Evolutionary conservation across 2,329 filamentous ascomycete genomes (phyloP).

Genomic region (Sclerotinia nivalis): DNA sequence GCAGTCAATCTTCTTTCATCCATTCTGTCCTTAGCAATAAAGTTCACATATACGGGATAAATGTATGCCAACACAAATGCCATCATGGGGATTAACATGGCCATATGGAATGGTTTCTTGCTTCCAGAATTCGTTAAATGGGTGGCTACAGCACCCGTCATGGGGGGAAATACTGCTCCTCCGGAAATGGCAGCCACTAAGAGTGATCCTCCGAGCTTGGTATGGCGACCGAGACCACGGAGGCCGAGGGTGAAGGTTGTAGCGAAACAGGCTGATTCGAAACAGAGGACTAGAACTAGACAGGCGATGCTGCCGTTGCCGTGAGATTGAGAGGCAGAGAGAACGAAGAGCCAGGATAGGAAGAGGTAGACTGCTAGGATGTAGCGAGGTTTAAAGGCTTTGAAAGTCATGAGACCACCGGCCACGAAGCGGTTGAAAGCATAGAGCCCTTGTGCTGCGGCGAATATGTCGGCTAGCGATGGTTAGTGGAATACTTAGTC

Average conservation of each 20-base stretch:
- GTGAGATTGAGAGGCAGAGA: conserved; percentile 11
- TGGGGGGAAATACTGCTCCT: conserved; percentile 71
- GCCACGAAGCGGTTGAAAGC: conserved; percentile 72
- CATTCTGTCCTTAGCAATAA: conserved; percentile 39
- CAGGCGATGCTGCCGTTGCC: conserved; percentile 48
- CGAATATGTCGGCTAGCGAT: conserved; percentile 55
- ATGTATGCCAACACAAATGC: conserved; percentile 42
- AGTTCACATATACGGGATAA: conserved; percentile 43
- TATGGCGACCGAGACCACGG: conserved; percentile 72
- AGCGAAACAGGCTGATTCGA: conserved; percentile 77
- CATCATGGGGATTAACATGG: conserved; percentile 42
- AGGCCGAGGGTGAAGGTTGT: conserved; percentile 78
- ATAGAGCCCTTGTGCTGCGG: conserved; percentile 71
- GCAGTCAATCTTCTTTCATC: conserved; percentile 33
- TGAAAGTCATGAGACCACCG: conserved; percentile 64
- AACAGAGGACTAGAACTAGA: conserved; percentile 73
- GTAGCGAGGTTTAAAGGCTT: conserved; percentile 57
- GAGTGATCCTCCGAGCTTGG: conserved; percentile 72
- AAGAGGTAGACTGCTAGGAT: conserved; percentile 68
- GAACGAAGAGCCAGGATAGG: conserved; percentile 57
- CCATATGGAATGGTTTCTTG: conserved; percentile 30
- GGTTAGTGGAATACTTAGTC: background rate
- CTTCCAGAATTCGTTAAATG: conserved; percentile 26
- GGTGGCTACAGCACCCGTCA: conserved; percentile 59
- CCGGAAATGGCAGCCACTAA: conserved; percentile 70